phyloP scores from a whole-genome alignment of 2,329 filamentous ascomycete species.

The Chaetomium olivaceum region DNA sequence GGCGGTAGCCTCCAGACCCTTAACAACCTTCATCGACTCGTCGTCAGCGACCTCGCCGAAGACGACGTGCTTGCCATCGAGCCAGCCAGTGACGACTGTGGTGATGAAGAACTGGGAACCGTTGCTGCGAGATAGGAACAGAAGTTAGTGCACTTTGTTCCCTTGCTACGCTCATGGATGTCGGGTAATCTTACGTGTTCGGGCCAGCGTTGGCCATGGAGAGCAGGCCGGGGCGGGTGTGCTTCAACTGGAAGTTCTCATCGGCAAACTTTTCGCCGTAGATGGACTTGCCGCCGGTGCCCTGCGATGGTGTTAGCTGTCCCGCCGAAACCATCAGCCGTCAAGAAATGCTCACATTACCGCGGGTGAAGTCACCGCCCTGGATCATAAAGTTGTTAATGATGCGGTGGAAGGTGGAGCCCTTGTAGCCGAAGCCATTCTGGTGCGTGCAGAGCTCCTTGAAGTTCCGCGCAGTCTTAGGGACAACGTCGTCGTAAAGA shows the following conservation, averaged over 20 bases:
- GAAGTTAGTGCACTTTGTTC: conserved; percentile 22
- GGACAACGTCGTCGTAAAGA: conserved; percentile 82
- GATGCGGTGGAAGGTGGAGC: conserved; percentile 87
- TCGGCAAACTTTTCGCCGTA: conserved; percentile 92
- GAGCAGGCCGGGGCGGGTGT: conserved; percentile 74
- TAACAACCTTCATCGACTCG: conserved; percentile 49
- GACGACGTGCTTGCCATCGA: conserved; percentile 81
- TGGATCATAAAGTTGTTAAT: conserved; percentile 95
- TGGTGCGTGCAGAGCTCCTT: conserved; percentile 76
- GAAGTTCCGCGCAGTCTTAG: conserved; percentile 88
- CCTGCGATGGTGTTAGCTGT: conserved; percentile 51
- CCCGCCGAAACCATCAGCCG: background rate
- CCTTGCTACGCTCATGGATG: background rate
- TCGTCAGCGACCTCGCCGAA: conserved; percentile 70
- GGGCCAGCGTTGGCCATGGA: conserved; percentile 96
- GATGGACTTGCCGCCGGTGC: conserved; percentile 90
- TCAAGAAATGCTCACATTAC: conserved; percentile 65
- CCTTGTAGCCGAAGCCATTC: conserved; percentile 80
- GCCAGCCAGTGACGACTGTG: conserved; percentile 84
- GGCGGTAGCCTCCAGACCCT: too few relatives aligned
- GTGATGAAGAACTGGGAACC: conserved; percentile 98
- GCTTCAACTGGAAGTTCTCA: conserved; percentile 83
- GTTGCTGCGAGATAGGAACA: conserved; percentile 71
- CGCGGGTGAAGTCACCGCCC: conserved; percentile 92
- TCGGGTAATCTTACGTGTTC: conserved; percentile 68